A percentile compares a stretch with the other conserved stretches of the same genome.
phyloP scores from a whole-genome alignment of 352 stramenopile genomes.

The Globisporangium nagaii region DNA sequence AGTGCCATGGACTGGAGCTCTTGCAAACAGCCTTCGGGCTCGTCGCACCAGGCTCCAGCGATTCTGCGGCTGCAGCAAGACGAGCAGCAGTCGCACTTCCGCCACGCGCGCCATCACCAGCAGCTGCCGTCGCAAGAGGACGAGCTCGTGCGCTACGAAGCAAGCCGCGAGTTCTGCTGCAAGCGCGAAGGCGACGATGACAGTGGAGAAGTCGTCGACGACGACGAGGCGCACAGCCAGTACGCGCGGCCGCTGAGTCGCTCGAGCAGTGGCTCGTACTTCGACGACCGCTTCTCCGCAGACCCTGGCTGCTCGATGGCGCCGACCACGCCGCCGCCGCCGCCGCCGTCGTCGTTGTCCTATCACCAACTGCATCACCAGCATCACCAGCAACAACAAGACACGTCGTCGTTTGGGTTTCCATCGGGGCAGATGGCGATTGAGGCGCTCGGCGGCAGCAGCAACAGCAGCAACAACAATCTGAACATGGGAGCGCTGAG shows the following conservation, averaged over 20 bases:
- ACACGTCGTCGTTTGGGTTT: constrained; percentile 9
- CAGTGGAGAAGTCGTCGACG: too few relatives aligned
- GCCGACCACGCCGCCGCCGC: neutral
- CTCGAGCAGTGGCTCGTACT: neutral
- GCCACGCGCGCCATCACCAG: neutral
- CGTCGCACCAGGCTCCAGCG: constrained; percentile 5
- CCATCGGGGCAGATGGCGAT: neutral
- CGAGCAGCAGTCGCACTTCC: neutral
- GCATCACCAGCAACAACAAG: neutral
- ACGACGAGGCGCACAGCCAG: neutral
- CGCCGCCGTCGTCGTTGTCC: neutral
- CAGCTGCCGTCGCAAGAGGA: neutral
- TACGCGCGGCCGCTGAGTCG: neutral
- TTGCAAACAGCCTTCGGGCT: too few relatives aligned
- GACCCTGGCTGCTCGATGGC: neutral
- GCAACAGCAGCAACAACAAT: neutral
- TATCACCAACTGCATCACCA: neutral
- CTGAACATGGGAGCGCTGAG: neutral
- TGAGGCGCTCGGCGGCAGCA: neutral
- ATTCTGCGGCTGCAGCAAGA: neutral
- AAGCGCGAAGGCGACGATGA: neutral
- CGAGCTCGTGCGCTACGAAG: too few relatives aligned
- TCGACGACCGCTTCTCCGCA: neutral
- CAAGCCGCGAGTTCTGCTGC: neutral
- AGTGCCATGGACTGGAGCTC: constrained; percentile 23